Evolutionary conservation across 805 yeast genomes (phyloP).

Genomic region (Saturnispora mendoncae): DNA sequence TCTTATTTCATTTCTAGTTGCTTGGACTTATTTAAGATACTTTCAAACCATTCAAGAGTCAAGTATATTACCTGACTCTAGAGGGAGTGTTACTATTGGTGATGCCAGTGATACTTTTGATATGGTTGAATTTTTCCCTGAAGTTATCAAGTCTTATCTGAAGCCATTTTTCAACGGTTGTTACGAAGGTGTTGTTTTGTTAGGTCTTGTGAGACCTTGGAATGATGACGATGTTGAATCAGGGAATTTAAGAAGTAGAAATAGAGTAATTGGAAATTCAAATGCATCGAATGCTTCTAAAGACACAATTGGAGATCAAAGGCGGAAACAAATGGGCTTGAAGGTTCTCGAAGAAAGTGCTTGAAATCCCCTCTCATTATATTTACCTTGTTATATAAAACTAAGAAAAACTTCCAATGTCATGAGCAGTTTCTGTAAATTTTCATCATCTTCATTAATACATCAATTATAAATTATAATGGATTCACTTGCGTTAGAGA

Average conservation of each 20-base stretch:
- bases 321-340: conserved; percentile 69
- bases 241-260: conserved; percentile 61
- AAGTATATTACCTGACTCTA: conserved; percentile 24
- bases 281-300: conserved; percentile 13
- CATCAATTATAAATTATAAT: not conserved
- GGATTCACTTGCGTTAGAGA: conserved; percentile 7
- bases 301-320: conserved; percentile 48
- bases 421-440: no score
- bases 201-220: conserved; percentile 52
- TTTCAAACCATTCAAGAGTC: conserved; percentile 42
- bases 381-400: no score
- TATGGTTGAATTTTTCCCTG: conserved; percentile 78
- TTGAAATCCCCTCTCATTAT: no score
- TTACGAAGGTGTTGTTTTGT: conserved; percentile 31
- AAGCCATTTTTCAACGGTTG: conserved; percentile 40
- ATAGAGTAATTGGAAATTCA: conserved; percentile 36
- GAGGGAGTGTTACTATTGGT: conserved; percentile 43
- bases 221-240: conserved; percentile 62
- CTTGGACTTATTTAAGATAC: conserved; percentile 76
- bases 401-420: no score
- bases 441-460: not conserved
- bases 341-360: conserved; percentile 57
- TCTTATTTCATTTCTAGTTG: conserved; percentile 47
- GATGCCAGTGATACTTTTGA: conserved; percentile 89
- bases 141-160: conserved; percentile 41